Conservation (phyloP, 2,329 filamentous ascomycete genomes). For the Mollisia scopiformis region DNA sequence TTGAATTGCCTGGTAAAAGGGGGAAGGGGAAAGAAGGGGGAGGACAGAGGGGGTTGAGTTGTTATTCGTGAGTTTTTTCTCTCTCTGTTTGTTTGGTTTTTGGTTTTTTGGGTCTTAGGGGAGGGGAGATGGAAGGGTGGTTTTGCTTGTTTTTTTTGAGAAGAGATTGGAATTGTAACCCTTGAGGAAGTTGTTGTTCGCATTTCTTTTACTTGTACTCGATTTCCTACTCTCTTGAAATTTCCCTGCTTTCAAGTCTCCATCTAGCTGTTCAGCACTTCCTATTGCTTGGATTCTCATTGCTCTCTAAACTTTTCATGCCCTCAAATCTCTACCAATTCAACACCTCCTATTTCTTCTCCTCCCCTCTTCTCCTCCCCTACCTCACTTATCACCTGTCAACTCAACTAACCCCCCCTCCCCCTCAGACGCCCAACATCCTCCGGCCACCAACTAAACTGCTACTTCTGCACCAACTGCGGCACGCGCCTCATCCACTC, state of each 20-base stretch:
- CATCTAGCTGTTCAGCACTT: no score
- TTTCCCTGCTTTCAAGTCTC: no score
- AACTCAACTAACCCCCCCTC: background rate
- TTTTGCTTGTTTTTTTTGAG: background rate
- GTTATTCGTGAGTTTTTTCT: constrained; percentile 53
- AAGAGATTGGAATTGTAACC: background rate
- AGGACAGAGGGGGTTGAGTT: constrained; percentile 48
- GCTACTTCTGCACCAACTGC: constrained; percentile 69
- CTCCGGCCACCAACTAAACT: constrained; percentile 60
- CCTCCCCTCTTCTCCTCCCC: background rate
- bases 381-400: background rate
- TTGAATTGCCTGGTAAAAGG: constrained; percentile 63
- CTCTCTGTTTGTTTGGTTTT: background rate
- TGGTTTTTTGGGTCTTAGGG: background rate
- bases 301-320: no score
- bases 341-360: background rate
- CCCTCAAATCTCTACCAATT: background rate
- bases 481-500: constrained; percentile 68
- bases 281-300: no score
- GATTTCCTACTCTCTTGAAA: no score
- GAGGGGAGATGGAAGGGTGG: background rate
- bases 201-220: background rate
- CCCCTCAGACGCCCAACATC: constrained; percentile 55
- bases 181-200: no score
- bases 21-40: no score